Evolutionary conservation across 371 early-diverging fungal species (phyloP).

Genomic region (Mucor sp.): DNA sequence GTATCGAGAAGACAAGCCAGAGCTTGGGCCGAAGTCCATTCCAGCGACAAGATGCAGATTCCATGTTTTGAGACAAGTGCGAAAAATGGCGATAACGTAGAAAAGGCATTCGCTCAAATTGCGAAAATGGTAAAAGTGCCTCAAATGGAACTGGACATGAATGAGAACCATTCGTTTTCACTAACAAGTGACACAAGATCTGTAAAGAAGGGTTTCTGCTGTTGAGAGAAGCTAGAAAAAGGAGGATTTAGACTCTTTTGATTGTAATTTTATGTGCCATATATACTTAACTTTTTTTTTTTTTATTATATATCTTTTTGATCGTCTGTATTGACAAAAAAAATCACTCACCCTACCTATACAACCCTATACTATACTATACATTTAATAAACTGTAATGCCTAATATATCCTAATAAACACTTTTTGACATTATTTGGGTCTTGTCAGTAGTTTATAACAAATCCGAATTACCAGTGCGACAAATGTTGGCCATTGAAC

Average conservation of each 20-base stretch:
- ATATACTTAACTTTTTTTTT: background rate
- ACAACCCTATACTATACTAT: background rate
- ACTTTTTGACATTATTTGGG: background rate
- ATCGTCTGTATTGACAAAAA: background rate
- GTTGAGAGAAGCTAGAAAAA: background rate
- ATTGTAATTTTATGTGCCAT: slow-evolving; percentile 7
- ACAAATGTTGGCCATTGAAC: background rate
- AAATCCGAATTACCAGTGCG: background rate
- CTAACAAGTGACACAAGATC: slow-evolving; percentile 18
- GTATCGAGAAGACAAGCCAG: slow-evolving; percentile 61
- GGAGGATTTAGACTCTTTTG: background rate
- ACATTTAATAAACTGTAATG: background rate
- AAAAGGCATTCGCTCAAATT: slow-evolving; percentile 85
- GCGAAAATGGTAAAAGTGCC: slow-evolving; percentile 69
- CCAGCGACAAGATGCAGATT: slow-evolving; percentile 51
- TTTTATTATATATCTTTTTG: background rate
- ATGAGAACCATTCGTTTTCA: slow-evolving; percentile 18
- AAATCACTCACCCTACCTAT: background rate
- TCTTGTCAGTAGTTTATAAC: background rate
- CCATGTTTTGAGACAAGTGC: slow-evolving; percentile 93
- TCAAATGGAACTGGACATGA: slow-evolving; percentile 59
- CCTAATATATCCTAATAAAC: background rate
- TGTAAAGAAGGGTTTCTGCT: slow-evolving; percentile 12
- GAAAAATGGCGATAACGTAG: slow-evolving; percentile 93
- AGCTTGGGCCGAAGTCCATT: slow-evolving; percentile 54